Conservation (phyloP, 192 early-diverging fungal species). For the Backusella circina region DNA sequence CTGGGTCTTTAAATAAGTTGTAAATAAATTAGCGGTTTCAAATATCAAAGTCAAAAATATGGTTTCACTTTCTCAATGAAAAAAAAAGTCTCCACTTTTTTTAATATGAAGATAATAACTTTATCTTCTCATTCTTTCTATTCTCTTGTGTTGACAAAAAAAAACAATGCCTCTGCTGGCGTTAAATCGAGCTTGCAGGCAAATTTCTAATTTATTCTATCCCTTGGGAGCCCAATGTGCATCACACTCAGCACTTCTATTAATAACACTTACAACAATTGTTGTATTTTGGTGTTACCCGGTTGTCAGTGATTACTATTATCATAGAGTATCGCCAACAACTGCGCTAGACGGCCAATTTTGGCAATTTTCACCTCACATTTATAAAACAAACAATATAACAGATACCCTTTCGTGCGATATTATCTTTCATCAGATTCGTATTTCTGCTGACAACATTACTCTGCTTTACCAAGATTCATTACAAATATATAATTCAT, state of each 20-base stretch:
- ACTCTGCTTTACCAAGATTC: neutral
- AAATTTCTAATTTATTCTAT: conserved; percentile 1
- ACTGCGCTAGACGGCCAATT: conserved; percentile 7
- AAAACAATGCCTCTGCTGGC: neutral
- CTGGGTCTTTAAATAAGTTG: neutral
- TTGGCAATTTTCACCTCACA: conserved; percentile 9
- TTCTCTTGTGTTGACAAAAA: neutral
- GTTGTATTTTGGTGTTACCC: neutral
- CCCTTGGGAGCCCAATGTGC: conserved; percentile 2
- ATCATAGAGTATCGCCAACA: neutral
- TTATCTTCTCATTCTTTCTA: neutral
- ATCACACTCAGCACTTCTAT: neutral
- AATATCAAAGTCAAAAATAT: neutral
- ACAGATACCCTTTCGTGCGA: neutral
- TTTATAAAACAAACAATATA: neutral
- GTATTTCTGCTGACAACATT: neutral
- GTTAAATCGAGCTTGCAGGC: neutral
- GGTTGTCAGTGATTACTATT: neutral
- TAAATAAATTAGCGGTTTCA: conserved; percentile 1
- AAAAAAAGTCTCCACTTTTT: neutral
- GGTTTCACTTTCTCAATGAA: neutral
- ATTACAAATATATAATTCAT: neutral
- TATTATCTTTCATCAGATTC: conserved; percentile 9
- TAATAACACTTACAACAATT: neutral
- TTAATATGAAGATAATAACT: neutral